phyloP scores from a whole-genome alignment of 176 grass and related monocot species.

The Aegilops umbellulata region DNA sequence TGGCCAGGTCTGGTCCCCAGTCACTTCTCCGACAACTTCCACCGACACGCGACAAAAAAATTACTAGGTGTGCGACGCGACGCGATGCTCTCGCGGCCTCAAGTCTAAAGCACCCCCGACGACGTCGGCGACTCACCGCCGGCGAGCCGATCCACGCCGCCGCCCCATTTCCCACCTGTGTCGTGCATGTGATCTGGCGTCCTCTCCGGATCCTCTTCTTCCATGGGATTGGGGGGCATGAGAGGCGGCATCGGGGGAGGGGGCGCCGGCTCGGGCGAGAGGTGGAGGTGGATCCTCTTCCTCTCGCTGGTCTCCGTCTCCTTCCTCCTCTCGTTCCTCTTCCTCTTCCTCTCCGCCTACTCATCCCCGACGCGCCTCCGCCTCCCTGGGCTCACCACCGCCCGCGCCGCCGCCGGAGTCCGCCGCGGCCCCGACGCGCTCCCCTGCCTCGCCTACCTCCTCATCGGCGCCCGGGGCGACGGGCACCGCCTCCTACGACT shows the following conservation, averaged over 20 bases:
- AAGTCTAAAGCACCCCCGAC: slow-evolving; percentile 10
- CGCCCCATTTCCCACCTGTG: neutral
- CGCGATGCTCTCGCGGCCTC: slow-evolving; percentile 20
- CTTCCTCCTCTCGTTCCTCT: slow-evolving; percentile 59
- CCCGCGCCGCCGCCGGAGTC: neutral
- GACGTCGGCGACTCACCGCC: slow-evolving; percentile 23
- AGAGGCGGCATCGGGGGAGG: slow-evolving; percentile 16
- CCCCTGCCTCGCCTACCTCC: slow-evolving; percentile 78
- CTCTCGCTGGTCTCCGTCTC: slow-evolving; percentile 38
- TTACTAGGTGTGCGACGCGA: neutral
- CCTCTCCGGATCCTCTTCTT: neutral
- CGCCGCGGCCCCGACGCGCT: slow-evolving; percentile 23
- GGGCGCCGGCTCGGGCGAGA: slow-evolving; percentile 23
- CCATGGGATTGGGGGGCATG: slow-evolving; percentile 19
- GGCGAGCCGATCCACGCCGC: slow-evolving; percentile 13
- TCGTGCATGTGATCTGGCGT: neutral
- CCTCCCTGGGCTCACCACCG: slow-evolving; percentile 31
- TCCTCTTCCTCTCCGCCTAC: slow-evolving; percentile 51
- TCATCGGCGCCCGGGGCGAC: slow-evolving; percentile 58
- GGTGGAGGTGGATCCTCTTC: slow-evolving; percentile 43
- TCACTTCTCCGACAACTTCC: neutral
- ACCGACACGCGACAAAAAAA: slow-evolving; percentile 24
- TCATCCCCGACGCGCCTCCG: slow-evolving; percentile 40
- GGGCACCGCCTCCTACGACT: slow-evolving; percentile 55
- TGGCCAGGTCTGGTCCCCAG: neutral